Base-by-base conservation (phyloP, 2,329 filamentous ascomycete species). In the Xylariaceae sp. region DNA sequence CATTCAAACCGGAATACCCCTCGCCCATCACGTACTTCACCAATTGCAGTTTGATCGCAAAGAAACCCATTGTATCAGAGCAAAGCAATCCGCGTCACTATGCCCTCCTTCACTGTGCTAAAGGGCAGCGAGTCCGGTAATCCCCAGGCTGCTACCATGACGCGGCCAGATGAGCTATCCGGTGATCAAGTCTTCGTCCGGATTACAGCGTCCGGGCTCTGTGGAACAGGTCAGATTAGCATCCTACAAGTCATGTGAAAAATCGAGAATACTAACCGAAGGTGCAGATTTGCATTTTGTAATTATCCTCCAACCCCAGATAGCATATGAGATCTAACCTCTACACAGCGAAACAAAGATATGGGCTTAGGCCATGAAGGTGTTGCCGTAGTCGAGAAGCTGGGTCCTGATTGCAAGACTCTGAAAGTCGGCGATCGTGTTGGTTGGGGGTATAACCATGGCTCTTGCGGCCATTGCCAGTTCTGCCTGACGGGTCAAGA, bases 121-220 rank as follows among this genome's bases (percentile, higher is more conserved):
- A 83, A 81, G 60, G 82, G 82, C 54, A 72, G 72, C 53, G 70
- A 77, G 53, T 73, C 75, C 45, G 80, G 81, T 56, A 69, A 70
- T 47, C 77, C 83, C 56, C 62, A 72, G 46, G 65, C 80, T 61
- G 61, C 66, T 36, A 68, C 67, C 39, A 77, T 73, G 35, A 70
- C 66, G 17, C 73, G 68, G 48, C 65, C 66, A 22, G 59, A 63
- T 34, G 67, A 74, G 14, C 62, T 79, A 34, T 58, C 56, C 2
- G 65, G 68, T 40, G 73, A 82, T 62, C 68, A 84, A 48, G 81
- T 86, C 41, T 71, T 82, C 22, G 61, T 87, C 58, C 75, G 73
- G 44, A 70, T 86, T 50, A 86, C 82, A 14, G 79, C 82, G 47
- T 83, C 81, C 2, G 83, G 84, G 22, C 69, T 86, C 41, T 87